Percentiles rank a stretch among this genome's conserved stretches.
phyloP scores from a whole-genome alignment of 1,284 basidiomycete genomes.

The Irpex sp. region DNA sequence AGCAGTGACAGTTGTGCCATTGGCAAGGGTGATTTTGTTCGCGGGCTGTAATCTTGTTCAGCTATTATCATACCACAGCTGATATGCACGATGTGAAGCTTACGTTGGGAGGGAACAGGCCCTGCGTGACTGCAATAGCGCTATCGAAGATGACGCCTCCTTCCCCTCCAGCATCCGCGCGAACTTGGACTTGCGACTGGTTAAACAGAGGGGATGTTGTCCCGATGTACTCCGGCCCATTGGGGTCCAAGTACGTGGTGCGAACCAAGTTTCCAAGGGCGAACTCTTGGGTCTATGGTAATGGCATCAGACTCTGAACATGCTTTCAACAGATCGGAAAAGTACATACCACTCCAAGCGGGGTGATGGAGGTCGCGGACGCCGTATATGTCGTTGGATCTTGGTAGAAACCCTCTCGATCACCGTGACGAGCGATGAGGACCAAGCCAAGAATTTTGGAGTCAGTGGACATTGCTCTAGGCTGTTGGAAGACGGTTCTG shows the following conservation, averaged over 20 bases:
- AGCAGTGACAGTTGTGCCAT: slow-evolving; percentile 42
- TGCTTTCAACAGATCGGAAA: no score
- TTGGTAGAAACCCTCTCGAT: slow-evolving; percentile 37
- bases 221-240: slow-evolving; percentile 27
- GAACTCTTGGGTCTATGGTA: slow-evolving; percentile 28
- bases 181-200: slow-evolving; percentile 33
- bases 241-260: slow-evolving; percentile 33
- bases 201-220: slow-evolving; percentile 24
- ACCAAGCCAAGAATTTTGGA: slow-evolving; percentile 33
- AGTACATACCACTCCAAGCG: slow-evolving; percentile 29
- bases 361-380: slow-evolving; percentile 36
- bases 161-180: slow-evolving; percentile 47
- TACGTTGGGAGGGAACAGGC: slow-evolving; percentile 39
- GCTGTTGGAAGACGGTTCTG: not conserved
- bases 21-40: slow-evolving; percentile 37
- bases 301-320: no score
- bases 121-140: slow-evolving; percentile 43
- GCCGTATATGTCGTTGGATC: slow-evolving; percentile 34
- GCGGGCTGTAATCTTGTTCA: slow-evolving; percentile 8
- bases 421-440: slow-evolving; percentile 42
- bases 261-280: slow-evolving; percentile 37
- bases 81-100: not conserved
- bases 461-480: not conserved
- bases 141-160: slow-evolving; percentile 49
- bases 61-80: not conserved